Base-by-base conservation (phyloP, 805 yeast genomes). In the Kodamaea leandrae region DNA sequence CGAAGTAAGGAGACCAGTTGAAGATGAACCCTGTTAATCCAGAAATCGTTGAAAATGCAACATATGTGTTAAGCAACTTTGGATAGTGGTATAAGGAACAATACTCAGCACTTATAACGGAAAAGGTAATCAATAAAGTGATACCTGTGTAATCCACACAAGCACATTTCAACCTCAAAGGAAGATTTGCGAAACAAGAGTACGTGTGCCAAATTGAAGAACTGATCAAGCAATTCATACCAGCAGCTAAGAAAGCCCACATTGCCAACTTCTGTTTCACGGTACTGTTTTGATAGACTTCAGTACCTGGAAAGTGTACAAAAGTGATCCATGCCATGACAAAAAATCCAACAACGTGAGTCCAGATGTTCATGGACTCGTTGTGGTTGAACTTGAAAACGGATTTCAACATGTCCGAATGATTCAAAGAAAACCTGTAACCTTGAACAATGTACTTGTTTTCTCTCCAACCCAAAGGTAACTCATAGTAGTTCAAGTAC, bases 111-210 rank as follows among this genome's bases (percentile, higher is more conserved):
- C 96, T 79, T 33, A 93, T 68, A 34, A 93, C 84, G 2, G 96
- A 86, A 12, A 95, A 91, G 0, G 96, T 84, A 52, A 91, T 90
- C 49, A 93, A 68, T 10, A 89, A 75, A 0, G 97, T 88, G 50
- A 91, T 91, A 2, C 99, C 99, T 5, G 95, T 83, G 62, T 91
- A 91, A 66, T 91, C 99, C 32, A 90, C 80, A 61, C 99, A 93
- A 0, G 96, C 96, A 64, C 86, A 87, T 39, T 79, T 76, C 49
- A 81, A 73, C 58, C 96, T 76, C 47, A 80, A 59, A 15, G 68
- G 54, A 33, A 84, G 61, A 37, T 74, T 74, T 13, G 91, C 78
- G 48, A 88, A 85, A 46, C 88, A 82, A 44, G 84, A 78, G 63
- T 88, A 90, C 3, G 97, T 86, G 63, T 91, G 99, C 97, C 97